Evolutionary conservation across 169 alveolate genomes (phyloP).

Genomic region (Ichthyophthirius multifiliis): DNA sequence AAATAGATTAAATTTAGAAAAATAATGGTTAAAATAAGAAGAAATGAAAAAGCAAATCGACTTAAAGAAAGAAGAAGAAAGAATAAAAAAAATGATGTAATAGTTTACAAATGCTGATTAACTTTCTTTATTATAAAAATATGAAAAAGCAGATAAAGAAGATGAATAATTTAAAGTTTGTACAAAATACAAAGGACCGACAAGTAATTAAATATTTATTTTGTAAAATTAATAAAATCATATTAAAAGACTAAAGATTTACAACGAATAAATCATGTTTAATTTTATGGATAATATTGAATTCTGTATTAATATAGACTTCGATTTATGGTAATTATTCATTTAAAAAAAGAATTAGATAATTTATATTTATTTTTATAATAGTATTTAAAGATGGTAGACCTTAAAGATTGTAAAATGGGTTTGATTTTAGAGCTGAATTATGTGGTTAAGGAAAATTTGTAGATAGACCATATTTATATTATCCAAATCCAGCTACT

Average conservation of each 20-base stretch:
- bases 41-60: background rate
- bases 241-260: background rate
- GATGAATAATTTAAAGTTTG: conserved; percentile 19
- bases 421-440: conserved; percentile 51
- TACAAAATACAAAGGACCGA: conserved; percentile 35
- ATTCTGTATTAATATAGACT: background rate
- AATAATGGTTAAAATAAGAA: background rate
- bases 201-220: background rate
- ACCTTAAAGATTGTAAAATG: conserved; percentile 27
- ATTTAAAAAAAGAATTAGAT: background rate
- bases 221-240: background rate
- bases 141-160: conserved; percentile 22
- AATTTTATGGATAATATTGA: conserved; percentile 11
- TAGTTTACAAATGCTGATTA: conserved; percentile 16
- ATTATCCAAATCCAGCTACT: conserved; percentile 40
- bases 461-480: conserved; percentile 4
- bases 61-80: background rate
- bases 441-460: conserved; percentile 41
- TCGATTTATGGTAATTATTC: background rate
- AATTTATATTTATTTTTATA: background rate
- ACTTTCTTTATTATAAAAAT: conserved; percentile 29
- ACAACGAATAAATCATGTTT: conserved; percentile 28
- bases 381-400: conserved; percentile 30
- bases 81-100: background rate
- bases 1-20: background rate